Evolutionary conservation across 345 rosid species (phyloP).

Genomic region (Syzygium aqueum): DNA sequence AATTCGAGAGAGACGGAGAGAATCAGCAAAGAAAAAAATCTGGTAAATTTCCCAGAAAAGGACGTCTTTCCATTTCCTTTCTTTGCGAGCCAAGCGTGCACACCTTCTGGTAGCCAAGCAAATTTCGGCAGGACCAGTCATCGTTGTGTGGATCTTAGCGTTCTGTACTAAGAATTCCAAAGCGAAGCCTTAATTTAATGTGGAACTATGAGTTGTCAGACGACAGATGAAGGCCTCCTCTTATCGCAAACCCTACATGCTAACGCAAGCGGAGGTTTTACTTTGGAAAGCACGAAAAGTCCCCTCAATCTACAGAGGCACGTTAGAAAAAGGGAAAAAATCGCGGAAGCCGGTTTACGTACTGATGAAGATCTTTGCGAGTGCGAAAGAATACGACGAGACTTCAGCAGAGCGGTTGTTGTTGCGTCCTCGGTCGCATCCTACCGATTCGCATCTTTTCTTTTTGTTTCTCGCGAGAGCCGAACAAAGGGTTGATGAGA

Average conservation of each 20-base stretch:
- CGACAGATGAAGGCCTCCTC: neutral
- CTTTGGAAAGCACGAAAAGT: too few species aligned
- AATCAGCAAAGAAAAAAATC: neutral
- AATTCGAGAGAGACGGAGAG: neutral
- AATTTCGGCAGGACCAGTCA: neutral
- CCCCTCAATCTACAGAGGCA: too few species aligned
- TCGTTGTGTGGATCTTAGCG: neutral
- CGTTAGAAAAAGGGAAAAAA: neutral
- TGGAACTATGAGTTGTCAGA: neutral
- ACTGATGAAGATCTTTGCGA: neutral
- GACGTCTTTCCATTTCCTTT: neutral
- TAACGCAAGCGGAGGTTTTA: too few species aligned
- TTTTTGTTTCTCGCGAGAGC: neutral
- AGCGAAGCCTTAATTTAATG: neutral
- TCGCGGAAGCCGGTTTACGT: neutral
- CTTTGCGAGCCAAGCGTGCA: neutral
- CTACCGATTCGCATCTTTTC: neutral
- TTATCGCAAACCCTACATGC: too few species aligned
- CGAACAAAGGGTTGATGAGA: neutral
- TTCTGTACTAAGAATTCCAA: neutral
- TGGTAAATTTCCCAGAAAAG: neutral
- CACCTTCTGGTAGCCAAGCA: neutral
- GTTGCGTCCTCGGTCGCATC: neutral
- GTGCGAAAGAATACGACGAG: neutral
- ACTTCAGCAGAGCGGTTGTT: neutral